Conservation (phyloP, 2,329 filamentous ascomycete species). For the Clonostachys byssicola region DNA sequence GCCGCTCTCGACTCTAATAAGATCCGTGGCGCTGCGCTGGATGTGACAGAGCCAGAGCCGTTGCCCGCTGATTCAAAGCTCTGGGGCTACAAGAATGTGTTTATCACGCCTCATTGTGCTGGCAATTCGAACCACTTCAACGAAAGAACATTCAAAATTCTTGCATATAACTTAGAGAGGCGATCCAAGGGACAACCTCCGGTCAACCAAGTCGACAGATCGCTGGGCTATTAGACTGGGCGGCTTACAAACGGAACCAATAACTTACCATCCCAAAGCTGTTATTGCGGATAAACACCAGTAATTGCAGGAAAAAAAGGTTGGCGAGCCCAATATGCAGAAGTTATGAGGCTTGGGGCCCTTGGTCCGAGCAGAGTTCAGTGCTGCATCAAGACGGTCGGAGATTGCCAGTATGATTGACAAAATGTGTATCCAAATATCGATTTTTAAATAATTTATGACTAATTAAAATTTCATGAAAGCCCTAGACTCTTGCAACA, state of each 20-base stretch:
- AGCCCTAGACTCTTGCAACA: too few relatives aligned
- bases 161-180: slow-evolving; percentile 32
- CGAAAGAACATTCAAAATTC: slow-evolving; percentile 33
- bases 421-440: too few relatives aligned
- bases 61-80: slow-evolving; percentile 63
- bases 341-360: too few relatives aligned
- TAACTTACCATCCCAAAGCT: too few relatives aligned
- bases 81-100: slow-evolving; percentile 66
- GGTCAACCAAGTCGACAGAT: slow-evolving; percentile 33
- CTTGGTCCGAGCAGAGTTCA: too few relatives aligned
- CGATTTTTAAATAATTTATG: too few relatives aligned
- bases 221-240: slow-evolving; percentile 15
- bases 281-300: too few relatives aligned
- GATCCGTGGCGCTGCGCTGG: slow-evolving; percentile 63
- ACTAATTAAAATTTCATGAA: too few relatives aligned
- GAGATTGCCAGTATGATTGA: too few relatives aligned
- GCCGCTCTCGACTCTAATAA: slow-evolving; percentile 45
- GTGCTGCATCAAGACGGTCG: too few relatives aligned
- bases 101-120: slow-evolving; percentile 53
- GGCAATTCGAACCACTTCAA: slow-evolving; percentile 32
- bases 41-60: slow-evolving; percentile 79
- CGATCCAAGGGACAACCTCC: slow-evolving; percentile 27
- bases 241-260: neutral
- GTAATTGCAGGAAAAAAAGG: too few relatives aligned
- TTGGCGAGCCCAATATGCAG: too few relatives aligned